Conservation (phyloP, 345 rosid genomes). For the Aquilaria yunnanensis region DNA sequence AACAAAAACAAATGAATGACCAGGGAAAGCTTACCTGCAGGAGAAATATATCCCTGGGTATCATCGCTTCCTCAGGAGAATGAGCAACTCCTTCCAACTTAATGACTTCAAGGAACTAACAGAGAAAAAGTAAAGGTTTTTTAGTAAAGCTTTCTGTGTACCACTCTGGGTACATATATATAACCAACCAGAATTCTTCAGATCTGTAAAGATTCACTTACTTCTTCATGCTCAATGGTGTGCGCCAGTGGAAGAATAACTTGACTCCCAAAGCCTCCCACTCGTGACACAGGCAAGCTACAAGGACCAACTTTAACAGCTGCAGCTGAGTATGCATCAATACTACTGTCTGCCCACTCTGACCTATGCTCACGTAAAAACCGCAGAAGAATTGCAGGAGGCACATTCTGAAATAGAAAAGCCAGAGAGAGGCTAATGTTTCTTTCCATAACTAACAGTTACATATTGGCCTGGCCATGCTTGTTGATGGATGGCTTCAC, state of each 20-base stretch:
- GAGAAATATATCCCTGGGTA: slow-evolving; percentile 90
- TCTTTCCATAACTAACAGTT: too few species aligned
- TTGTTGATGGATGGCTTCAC: too few species aligned
- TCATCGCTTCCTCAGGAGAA: slow-evolving; percentile 84
- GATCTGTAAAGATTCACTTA: slow-evolving; percentile 16
- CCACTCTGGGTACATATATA: too few species aligned
- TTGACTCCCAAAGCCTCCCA: slow-evolving; percentile 86
- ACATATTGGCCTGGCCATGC: too few species aligned
- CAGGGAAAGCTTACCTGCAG: slow-evolving; percentile 58
- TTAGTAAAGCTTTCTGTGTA: too few species aligned
- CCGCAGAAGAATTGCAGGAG: slow-evolving; percentile 95
- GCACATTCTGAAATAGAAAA: slow-evolving; percentile 62
- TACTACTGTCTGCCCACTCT: slow-evolving; percentile 98
- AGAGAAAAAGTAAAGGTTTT: not conserved
- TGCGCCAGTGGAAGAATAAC: slow-evolving; percentile 97
- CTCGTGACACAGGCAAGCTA: slow-evolving; percentile 61
- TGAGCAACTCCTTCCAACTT: slow-evolving; percentile 85
- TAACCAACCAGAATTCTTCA: not conserved
- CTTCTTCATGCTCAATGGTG: slow-evolving; percentile 96
- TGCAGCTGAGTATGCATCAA: slow-evolving; percentile 93
- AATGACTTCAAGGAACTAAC: slow-evolving; percentile 89
- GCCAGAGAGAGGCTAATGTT: too few species aligned
- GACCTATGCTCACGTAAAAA: slow-evolving; percentile 97
- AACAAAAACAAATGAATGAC: too few species aligned
- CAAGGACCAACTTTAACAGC: slow-evolving; percentile 95